Evolutionary conservation across 768 basidiomycete genomes (phyloP).

Genomic region (Paxillus involutus): DNA sequence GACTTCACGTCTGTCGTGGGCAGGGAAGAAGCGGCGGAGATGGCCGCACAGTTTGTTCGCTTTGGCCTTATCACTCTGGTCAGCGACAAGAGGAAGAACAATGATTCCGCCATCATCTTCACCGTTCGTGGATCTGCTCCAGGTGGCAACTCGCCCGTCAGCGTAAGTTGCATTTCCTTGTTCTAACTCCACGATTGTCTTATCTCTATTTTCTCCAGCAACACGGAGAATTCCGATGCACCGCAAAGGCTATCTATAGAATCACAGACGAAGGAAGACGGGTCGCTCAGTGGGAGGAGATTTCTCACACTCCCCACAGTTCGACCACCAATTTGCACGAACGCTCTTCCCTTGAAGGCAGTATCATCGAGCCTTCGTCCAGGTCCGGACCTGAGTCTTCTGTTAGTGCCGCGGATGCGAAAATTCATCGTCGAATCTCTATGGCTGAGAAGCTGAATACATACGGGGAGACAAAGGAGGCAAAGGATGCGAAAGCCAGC

Average conservation of each 20-base stretch:
- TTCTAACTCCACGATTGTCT: constrained; percentile 1
- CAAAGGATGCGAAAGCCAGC: constrained; percentile 41
- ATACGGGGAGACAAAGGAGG: constrained; percentile 51
- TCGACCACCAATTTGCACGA: constrained; percentile 65
- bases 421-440: constrained; percentile 77
- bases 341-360: constrained; percentile 58
- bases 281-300: constrained; percentile 80
- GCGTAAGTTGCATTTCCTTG: constrained; percentile 43
- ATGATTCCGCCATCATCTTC: constrained; percentile 91
- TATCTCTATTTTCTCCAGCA: constrained; percentile 47
- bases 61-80: constrained; percentile 89
- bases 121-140: constrained; percentile 83
- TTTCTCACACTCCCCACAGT: constrained; percentile 55
- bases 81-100: constrained; percentile 88
- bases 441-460: constrained; percentile 71
- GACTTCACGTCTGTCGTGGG: constrained; percentile 97
- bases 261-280: constrained; percentile 90
- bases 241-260: constrained; percentile 92
- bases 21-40: constrained; percentile 94
- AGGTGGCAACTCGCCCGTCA: constrained; percentile 71
- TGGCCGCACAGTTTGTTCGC: constrained; percentile 96
- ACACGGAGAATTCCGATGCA: constrained; percentile 95
- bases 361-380: constrained; percentile 20
- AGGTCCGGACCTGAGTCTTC: constrained; percentile 27
- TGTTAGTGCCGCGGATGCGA: constrained; percentile 46